phyloP scores from a whole-genome alignment of 2,329 filamentous ascomycete genomes.

The Scytalidium sp. region DNA sequence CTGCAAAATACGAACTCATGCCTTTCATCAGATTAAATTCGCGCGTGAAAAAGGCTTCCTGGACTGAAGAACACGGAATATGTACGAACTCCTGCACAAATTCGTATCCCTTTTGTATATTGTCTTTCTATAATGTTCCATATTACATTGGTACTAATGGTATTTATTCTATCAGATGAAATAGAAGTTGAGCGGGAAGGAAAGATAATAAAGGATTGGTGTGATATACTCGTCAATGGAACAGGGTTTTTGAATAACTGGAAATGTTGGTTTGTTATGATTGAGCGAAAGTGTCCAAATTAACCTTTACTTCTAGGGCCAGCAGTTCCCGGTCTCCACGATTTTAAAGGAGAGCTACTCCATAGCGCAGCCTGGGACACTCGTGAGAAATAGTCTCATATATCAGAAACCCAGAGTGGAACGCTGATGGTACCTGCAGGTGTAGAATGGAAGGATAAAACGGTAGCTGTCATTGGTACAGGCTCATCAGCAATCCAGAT shows the following conservation, averaged over 20 bases:
- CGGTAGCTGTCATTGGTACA: slow-evolving; percentile 33
- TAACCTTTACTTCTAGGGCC: background rate
- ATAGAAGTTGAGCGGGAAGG: slow-evolving; percentile 21
- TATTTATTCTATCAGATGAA: background rate
- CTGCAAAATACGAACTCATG: slow-evolving; percentile 7
- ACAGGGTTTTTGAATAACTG: slow-evolving; percentile 6
- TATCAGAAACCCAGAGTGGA: no score
- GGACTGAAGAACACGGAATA: slow-evolving; percentile 22
- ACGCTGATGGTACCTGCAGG: no score
- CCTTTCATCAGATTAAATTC: slow-evolving; percentile 16
- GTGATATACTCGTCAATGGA: slow-evolving; percentile 7
- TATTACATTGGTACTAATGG: no score
- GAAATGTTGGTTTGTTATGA: background rate
- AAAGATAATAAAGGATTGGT: slow-evolving; percentile 11
- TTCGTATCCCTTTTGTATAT: no score
- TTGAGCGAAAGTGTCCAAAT: background rate
- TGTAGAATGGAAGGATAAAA: background rate
- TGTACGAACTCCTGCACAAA: slow-evolving; percentile 15
- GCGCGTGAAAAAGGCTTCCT: slow-evolving; percentile 22
- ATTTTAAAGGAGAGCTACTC: slow-evolving; percentile 7
- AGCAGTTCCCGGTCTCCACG: slow-evolving; percentile 5
- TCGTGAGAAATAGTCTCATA: background rate
- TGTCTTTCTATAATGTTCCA: no score
- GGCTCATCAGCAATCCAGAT: slow-evolving; percentile 39
- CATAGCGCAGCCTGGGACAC: slow-evolving; percentile 13